Evolutionary conservation across 192 early-diverging fungal species (phyloP).

Genomic region (Fimicolochytrium jonesii): DNA sequence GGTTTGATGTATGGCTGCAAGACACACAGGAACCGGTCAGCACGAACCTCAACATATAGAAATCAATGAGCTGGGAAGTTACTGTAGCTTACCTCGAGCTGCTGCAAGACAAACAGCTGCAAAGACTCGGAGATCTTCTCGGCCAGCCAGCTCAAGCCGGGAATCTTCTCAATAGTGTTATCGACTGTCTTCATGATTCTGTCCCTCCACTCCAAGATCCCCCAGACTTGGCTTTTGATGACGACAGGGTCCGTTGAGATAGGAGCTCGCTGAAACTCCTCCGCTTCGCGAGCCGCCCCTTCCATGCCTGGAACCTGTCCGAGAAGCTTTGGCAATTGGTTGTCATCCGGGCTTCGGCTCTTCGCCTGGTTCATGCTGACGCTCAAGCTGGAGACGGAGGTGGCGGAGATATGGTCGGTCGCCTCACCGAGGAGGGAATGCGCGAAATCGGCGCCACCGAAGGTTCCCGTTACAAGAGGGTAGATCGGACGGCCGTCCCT

Average conservation of each 20-base stretch:
- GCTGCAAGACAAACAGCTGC: slow-evolving; percentile 12
- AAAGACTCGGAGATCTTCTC: slow-evolving; percentile 26
- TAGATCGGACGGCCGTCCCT: background rate
- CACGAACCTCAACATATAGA: background rate
- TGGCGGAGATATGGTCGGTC: slow-evolving; percentile 14
- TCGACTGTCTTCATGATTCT: slow-evolving; percentile 15
- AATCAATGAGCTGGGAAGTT: background rate
- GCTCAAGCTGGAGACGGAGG: slow-evolving; percentile 10
- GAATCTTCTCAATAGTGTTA: slow-evolving; percentile 23
- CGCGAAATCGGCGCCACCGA: slow-evolving; percentile 24
- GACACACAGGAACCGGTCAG: background rate
- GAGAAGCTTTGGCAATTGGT: slow-evolving; percentile 1
- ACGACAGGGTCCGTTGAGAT: background rate
- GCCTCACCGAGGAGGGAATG: slow-evolving; percentile 26
- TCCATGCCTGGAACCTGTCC: slow-evolving; percentile 22
- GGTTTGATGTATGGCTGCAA: slow-evolving; percentile 16
- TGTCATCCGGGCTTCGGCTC: background rate
- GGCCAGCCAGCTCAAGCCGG: slow-evolving; percentile 23
- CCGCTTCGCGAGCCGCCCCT: background rate
- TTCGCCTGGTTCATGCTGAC: background rate
- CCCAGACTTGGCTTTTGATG: slow-evolving; percentile 14
- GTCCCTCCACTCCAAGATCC: slow-evolving; percentile 10
- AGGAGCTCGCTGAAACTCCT: background rate
- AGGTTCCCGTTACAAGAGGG: slow-evolving; percentile 17
- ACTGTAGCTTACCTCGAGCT: slow-evolving; percentile 14